phyloP scores from a whole-genome alignment of 176 grass and related monocot species.

The Melocanna baccifera region DNA sequence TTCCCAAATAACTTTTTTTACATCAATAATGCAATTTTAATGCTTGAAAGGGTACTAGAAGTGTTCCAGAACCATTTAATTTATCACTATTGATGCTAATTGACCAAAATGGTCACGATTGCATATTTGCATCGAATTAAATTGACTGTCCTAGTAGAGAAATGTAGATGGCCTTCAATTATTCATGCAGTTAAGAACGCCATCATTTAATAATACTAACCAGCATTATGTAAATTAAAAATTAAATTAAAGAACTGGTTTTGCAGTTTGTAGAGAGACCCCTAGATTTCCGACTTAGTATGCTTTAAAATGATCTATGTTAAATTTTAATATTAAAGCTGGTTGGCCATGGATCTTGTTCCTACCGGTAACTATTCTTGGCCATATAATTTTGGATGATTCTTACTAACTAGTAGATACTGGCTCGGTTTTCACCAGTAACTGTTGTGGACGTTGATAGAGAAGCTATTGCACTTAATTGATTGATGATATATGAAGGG shows the following conservation, averaged over 20 bases:
- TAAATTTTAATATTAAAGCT: background rate
- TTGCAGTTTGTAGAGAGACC: background rate
- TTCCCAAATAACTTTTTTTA: background rate
- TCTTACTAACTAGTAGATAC: background rate
- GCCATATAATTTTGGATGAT: background rate
- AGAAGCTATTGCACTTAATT: accelerated
- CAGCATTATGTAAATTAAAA: background rate
- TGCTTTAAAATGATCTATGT: conserved; percentile 1
- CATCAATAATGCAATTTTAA: background rate
- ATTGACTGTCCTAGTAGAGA: background rate
- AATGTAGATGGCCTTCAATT: background rate
- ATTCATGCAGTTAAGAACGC: background rate
- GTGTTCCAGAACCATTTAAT: background rate
- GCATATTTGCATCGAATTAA: background rate
- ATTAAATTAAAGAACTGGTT: background rate
- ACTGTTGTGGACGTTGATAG: too few species aligned
- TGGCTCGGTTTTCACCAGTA: background rate
- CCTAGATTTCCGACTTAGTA: background rate
- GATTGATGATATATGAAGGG: too few species aligned
- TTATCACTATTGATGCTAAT: background rate
- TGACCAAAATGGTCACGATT: background rate
- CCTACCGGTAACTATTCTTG: background rate
- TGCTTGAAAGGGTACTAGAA: background rate
- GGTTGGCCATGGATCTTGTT: background rate
- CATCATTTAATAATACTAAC: background rate